Base-by-base conservation (phyloP, 495 filamentous ascomycete genomes). In the Evansstolkia leycettana region DNA sequence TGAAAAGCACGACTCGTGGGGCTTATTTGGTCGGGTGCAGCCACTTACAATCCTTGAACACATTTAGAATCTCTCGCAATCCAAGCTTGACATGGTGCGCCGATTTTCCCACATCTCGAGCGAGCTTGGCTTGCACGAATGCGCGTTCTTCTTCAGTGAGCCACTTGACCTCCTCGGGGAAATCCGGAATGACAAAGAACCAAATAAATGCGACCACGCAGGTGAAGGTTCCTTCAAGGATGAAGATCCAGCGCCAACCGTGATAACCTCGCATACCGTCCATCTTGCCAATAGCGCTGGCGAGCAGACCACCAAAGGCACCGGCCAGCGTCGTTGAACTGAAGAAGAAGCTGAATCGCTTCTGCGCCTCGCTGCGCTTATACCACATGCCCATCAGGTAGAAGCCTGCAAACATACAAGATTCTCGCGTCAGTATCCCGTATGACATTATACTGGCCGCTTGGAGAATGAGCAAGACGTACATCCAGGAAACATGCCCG, bases 301-400 rank as follows among this genome's bases (percentile, higher is more conserved):
- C 86, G 7, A 94, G 60, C 11, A 93, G 62, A 8, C 86, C 85
- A 26, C 86, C 86, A 43, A 94, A 94, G 4, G 86, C 86, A 15
- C 85, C 85, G 5, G 86, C 85, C 17, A 94, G 55, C 2, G 79
- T 80, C 1, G 87, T 89, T 2, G 75, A 80, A 42, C 67, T 68
- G 67, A 92, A 96, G 65, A 95, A 94, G 64, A 95, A 82, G 27
- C 73, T 80, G 55, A 84, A 94, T 14, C 89, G 74, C 50, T 81
- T 82, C 58, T 94, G 87, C 2, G 87, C 84, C 61, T 95, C 89
- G 15, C 61, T 63, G 17, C 87, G 76, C 39, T 78, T 78, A 46
- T 98, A 98, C 85, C 87, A 93, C 79, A 84, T 86, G 24, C 76
- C 72, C 46, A 85, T 67, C 1, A 92, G 61, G 53, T 89, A 90